Percentiles rank a stretch among this genome's conserved stretches.
These are phyloP conservation scores for Pseudogymnoascus sp. DNA, from an alignment of 2,329 filamentous ascomycete species.

Conservation along the genomic window DNA sequence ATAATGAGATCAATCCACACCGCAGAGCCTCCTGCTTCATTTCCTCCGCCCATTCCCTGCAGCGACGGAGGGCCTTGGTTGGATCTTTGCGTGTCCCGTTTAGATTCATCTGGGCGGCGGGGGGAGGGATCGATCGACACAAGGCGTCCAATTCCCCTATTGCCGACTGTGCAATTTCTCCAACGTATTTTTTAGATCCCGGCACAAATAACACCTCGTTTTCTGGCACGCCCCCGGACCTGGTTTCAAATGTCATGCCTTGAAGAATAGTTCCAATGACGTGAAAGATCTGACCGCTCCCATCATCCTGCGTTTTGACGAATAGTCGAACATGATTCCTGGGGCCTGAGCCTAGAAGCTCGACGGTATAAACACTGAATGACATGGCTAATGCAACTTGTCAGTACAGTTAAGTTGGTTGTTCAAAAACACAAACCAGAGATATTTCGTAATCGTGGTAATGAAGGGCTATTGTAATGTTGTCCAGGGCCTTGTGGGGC, in stretches of 20 bases:
- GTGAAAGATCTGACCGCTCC: not conserved
- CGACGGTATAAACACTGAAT: not conserved
- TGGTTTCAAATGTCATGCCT: not conserved
- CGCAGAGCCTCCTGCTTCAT: not conserved
- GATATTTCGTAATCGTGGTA: not conserved
- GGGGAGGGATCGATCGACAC: not conserved
- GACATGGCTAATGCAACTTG: not conserved
- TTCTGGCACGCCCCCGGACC: not conserved
- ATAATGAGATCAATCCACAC: not conserved
- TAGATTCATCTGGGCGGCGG: constrained; percentile 1
- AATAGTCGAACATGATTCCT: not conserved
- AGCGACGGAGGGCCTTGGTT: not conserved
- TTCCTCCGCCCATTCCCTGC: not conserved
- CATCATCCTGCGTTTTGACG: not conserved
- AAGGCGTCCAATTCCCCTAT: not conserved
- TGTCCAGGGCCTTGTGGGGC: not conserved
- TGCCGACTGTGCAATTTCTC: constrained; percentile 2
- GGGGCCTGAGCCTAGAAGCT: not conserved
- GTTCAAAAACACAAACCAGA: not conserved
- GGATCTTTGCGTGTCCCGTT: not conserved
- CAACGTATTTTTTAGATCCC: not conserved
- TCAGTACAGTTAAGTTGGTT: not conserved
- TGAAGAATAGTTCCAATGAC: not conserved
- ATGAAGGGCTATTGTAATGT: not conserved
- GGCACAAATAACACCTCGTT: not conserved